phyloP scores from a whole-genome alignment of 2,329 filamentous ascomycete genomes.

The Aspergillus costaricaensis region DNA sequence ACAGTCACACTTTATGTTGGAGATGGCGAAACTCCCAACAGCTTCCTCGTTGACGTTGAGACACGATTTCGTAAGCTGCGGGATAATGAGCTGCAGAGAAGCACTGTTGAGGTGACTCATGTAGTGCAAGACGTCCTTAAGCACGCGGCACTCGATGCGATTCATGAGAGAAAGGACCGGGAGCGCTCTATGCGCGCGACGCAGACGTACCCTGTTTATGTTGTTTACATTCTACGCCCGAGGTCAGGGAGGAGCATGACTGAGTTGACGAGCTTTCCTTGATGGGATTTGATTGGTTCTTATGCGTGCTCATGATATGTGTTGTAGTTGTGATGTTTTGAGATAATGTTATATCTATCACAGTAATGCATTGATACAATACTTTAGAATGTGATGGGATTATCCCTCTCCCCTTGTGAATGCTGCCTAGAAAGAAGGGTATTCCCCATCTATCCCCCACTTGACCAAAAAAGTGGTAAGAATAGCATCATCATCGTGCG shows the following conservation, averaged over 20 bases:
- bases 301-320: too few species aligned
- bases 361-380: too few species aligned
- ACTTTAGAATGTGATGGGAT: too few species aligned
- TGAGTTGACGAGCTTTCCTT: background rate
- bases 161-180: background rate
- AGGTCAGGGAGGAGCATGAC: background rate
- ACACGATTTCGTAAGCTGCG: background rate
- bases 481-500: too few species aligned
- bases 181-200: background rate
- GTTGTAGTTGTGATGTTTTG: too few species aligned
- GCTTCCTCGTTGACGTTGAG: background rate
- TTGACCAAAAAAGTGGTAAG: too few species aligned
- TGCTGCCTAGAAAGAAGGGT: background rate
- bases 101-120: background rate
- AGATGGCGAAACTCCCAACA: background rate
- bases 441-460: too few species aligned
- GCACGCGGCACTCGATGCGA: background rate
- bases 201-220: background rate
- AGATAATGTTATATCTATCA: too few species aligned
- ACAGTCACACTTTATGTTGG: background rate
- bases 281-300: background rate
- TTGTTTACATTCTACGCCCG: background rate
- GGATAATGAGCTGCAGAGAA: background rate
- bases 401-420: background rate
- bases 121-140: background rate